These are phyloP conservation scores for Cryptosporidium canis DNA, from an alignment of 169 alveolate genomes.

Conservation along the genomic window DNA sequence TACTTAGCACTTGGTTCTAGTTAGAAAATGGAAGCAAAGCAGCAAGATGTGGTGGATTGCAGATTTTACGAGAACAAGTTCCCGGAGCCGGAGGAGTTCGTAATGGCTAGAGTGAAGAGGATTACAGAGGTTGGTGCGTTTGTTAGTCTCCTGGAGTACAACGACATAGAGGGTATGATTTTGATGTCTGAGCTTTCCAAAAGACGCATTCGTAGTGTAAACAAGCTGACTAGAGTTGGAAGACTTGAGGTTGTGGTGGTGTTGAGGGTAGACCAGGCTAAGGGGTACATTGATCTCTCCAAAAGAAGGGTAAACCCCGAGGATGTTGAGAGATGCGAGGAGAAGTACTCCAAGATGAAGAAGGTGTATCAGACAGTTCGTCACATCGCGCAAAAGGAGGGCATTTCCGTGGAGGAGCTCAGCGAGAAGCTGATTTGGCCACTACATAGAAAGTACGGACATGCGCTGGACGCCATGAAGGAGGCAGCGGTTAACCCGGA, in stretches of 20 bases:
- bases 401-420: slow-evolving; percentile 89
- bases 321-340: slow-evolving; percentile 85
- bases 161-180: slow-evolving; percentile 95
- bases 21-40: slow-evolving; percentile 48
- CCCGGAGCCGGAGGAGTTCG: slow-evolving; percentile 93
- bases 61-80: slow-evolving; percentile 92
- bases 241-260: slow-evolving; percentile 95
- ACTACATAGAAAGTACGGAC: slow-evolving; percentile 91
- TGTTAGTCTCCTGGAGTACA: slow-evolving; percentile 96
- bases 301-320: slow-evolving; percentile 95
- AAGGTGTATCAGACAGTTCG: slow-evolving; percentile 94
- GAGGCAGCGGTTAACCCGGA: slow-evolving; percentile 92
- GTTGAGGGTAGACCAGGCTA: slow-evolving; percentile 93
- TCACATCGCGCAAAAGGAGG: slow-evolving; percentile 90
- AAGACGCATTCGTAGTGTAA: slow-evolving; percentile 91
- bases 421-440: slow-evolving; percentile 95
- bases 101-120: slow-evolving; percentile 92
- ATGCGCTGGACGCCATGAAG: slow-evolving; percentile 95
- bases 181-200: slow-evolving; percentile 94
- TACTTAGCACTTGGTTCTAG: neutral
- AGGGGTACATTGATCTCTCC: slow-evolving; percentile 97
- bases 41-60: slow-evolving; percentile 86
- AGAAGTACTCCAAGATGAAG: slow-evolving; percentile 90
- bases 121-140: slow-evolving; percentile 96
- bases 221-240: slow-evolving; percentile 86